Evolutionary conservation across 2,329 filamentous ascomycete species (phyloP).

Genomic region (Microcyclospora tardicrescens): DNA sequence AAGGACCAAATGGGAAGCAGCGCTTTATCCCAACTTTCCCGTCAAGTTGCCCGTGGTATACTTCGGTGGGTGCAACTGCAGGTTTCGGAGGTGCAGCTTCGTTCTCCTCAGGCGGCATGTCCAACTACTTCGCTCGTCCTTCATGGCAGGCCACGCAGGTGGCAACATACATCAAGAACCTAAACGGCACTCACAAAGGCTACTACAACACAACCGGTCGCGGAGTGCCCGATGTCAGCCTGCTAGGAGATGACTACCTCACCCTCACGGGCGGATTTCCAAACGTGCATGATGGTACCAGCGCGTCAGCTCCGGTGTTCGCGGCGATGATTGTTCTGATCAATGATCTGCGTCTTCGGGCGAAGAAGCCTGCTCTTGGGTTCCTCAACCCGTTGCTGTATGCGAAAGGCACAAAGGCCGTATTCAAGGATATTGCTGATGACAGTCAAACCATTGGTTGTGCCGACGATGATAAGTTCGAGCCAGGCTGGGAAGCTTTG

Average conservation of each 20-base stretch:
- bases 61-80: constrained; percentile 19
- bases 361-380: constrained; percentile 26
- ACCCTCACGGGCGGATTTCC: constrained; percentile 25
- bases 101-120: constrained; percentile 25
- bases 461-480: too few species aligned
- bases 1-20: constrained; percentile 32
- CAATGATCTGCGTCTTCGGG: constrained; percentile 44
- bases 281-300: constrained; percentile 27
- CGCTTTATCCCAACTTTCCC: constrained; percentile 31
- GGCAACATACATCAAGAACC: constrained; percentile 23
- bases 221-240: constrained; percentile 27
- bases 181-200: constrained; percentile 25
- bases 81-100: constrained; percentile 20
- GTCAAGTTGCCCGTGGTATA: constrained; percentile 32
- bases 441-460: too few species aligned
- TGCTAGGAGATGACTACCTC: constrained; percentile 28
- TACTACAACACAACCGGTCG: constrained; percentile 29
- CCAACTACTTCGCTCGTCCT: constrained; percentile 28
- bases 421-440: constrained; percentile 32
- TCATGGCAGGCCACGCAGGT: constrained; percentile 29
- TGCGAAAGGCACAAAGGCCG: constrained; percentile 27
- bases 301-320: constrained; percentile 43
- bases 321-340: constrained; percentile 45
- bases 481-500: constrained; percentile 13
- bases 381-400: constrained; percentile 49